phyloP scores from a whole-genome alignment of 805 yeast species.

The Lachancea lanzarotensis region DNA sequence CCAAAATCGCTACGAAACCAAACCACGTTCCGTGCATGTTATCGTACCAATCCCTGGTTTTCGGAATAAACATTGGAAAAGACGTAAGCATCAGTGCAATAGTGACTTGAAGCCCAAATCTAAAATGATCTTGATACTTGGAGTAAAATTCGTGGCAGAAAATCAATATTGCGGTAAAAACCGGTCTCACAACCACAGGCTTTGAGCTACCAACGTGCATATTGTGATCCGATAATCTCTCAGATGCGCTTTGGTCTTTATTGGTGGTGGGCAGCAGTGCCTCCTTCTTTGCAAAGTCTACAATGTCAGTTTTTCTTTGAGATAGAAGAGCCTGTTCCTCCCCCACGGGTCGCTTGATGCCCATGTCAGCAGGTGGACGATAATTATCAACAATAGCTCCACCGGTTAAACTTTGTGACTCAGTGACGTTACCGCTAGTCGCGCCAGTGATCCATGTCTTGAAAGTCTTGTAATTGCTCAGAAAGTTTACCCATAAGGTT shows the following conservation, averaged over 20 bases:
- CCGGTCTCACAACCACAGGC: neutral
- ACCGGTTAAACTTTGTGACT: slow-evolving; percentile 35
- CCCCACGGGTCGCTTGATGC: slow-evolving; percentile 21
- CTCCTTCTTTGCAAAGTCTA: neutral
- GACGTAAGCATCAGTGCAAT: slow-evolving; percentile 42
- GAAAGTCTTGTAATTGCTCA: slow-evolving; percentile 32
- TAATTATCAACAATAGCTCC: slow-evolving; percentile 10
- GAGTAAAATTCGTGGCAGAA: slow-evolving; percentile 15
- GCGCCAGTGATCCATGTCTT: slow-evolving; percentile 34
- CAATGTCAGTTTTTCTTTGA: slow-evolving; percentile 13
- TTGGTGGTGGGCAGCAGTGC: neutral
- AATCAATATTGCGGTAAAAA: neutral
- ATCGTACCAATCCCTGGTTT: slow-evolving; percentile 43
- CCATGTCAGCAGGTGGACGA: slow-evolving; percentile 11
- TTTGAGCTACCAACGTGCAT: neutral
- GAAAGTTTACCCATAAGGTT: slow-evolving; percentile 39
- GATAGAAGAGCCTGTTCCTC: slow-evolving; percentile 26
- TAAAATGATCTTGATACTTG: slow-evolving; percentile 32
- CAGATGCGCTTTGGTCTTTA: neutral
- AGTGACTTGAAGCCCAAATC: slow-evolving; percentile 42
- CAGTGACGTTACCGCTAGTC: slow-evolving; percentile 19
- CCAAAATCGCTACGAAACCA: slow-evolving; percentile 46
- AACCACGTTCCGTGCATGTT: slow-evolving; percentile 46
- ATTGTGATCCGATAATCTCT: neutral
- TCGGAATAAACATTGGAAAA: slow-evolving; percentile 46